Evolutionary conservation across 2,329 filamentous ascomycete species (phyloP), one percentile per base, ranked within the genome.

Genomic region (Chaetomium globosum): DNA sequence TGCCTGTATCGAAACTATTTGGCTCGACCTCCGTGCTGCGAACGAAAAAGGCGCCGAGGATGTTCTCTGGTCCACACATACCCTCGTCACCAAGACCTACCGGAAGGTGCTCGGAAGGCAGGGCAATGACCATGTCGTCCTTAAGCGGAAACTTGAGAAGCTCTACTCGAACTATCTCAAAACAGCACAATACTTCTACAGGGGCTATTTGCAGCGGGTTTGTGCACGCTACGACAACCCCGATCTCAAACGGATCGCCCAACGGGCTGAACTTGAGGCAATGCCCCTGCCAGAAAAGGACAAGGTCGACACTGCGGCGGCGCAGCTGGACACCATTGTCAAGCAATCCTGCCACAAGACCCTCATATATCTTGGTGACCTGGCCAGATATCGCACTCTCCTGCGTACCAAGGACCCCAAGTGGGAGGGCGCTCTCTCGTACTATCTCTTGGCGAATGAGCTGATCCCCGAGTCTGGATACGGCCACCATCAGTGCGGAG

Each of bases 401-500:
- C 81, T 91, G 65, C 87, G 89, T 65, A 84, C 84, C 66, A 93
- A 90, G 75, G 85, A 87, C 68, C 87, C 88, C 61, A 90, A 90
- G 71, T 96, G 91, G 82, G 90, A 90, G 30, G 87, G 87, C 16
- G 92, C 94, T 16, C 83, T 93, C 73, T 88, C 89, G 12, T 97
- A 94, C 77, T 98, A 99, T 76, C 82, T 85, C 63, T 81, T 98
- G 66, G 95, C 95, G 26, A 87, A 88, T 69, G 87, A 90, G 59
- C 84, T 98, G 61, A 85, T 90, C 70, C 92, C 94, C 3, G 82
- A 86, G 21, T 92, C 90, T 54, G 94, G 94, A 33, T 86, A 88
- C 68, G 90, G 92, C 19, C 90, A 96, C 73, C 94, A 99, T 73
- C 95, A 98, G 76, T 87, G 95, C 75, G 93, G 91, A 43, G 91